Percentiles rank a stretch among this genome's conserved stretches.
phyloP scores from a whole-genome alignment of 2,329 filamentous ascomycete species.

The Mariannaea sp. region DNA sequence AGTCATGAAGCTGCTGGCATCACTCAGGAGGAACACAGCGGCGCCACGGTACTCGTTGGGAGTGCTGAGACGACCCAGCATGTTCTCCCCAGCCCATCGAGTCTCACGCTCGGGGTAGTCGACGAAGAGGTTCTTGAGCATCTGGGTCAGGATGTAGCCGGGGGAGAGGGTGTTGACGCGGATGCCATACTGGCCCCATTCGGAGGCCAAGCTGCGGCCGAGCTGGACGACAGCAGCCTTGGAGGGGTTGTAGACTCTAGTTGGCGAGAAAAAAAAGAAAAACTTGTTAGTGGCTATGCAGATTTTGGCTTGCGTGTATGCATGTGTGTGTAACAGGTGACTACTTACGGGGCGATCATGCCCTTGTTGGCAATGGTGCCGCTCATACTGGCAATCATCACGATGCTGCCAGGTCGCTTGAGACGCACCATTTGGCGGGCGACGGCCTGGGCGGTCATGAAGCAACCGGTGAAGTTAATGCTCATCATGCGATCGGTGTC shows the following conservation, averaged over 20 bases:
- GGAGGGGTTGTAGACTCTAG: constrained; percentile 73
- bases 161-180: constrained; percentile 82
- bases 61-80: constrained; percentile 72
- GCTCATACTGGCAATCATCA: constrained; percentile 73
- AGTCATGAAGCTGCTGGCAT: constrained; percentile 76
- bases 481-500: constrained; percentile 80
- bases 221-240: constrained; percentile 78
- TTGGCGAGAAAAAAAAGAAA: constrained; percentile 44
- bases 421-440: constrained; percentile 73
- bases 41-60: constrained; percentile 74
- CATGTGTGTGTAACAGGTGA: not conserved
- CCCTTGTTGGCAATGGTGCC: constrained; percentile 68
- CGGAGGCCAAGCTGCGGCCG: constrained; percentile 69
- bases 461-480: constrained; percentile 84
- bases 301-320: too few species aligned
- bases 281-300: constrained; percentile 3
- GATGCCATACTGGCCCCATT: constrained; percentile 75
- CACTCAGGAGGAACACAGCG: constrained; percentile 73
- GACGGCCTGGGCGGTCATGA: constrained; percentile 87
- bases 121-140: constrained; percentile 81
- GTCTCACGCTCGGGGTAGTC: constrained; percentile 69
- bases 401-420: constrained; percentile 63
- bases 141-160: constrained; percentile 79
- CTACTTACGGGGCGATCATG: constrained; percentile 61
- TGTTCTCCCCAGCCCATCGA: constrained; percentile 83